Evolutionary conservation across 352 stramenopile species (phyloP).

Genomic region (Globisporangium carolinianum): DNA sequence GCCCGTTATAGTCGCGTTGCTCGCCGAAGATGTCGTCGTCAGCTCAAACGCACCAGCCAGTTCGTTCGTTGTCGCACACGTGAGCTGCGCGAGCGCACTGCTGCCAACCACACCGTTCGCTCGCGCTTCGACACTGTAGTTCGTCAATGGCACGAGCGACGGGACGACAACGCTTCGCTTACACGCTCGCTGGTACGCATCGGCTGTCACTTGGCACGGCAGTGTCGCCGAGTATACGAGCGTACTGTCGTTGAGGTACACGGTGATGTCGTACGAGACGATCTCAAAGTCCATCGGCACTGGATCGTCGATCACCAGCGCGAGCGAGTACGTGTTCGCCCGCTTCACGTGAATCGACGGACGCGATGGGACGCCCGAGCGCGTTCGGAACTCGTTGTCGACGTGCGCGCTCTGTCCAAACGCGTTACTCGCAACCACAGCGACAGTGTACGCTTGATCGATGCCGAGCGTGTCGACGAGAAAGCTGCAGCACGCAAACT

Average conservation of each 20-base stretch:
- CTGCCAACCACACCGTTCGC: constrained; percentile 2
- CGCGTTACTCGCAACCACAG: constrained; percentile 24
- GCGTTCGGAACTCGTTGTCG: constrained; percentile 21
- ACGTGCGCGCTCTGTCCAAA: constrained; percentile 11
- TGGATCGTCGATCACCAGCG: constrained; percentile 13
- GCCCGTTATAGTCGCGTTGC: constrained; percentile 13
- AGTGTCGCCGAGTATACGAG: constrained; percentile 5
- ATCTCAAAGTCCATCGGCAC: constrained; percentile 29
- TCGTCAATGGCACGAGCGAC: constrained; percentile 1
- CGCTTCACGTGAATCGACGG: constrained; percentile 15
- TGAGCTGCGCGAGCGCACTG: neutral
- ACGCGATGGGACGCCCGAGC: constrained; percentile 20
- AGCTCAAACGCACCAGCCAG: constrained; percentile 17
- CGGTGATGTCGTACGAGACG: constrained; percentile 20
- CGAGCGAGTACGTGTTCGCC: constrained; percentile 36
- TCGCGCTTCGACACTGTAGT: constrained; percentile 4
- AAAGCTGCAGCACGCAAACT: constrained; percentile 43
- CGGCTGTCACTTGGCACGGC: neutral
- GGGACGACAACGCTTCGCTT: neutral
- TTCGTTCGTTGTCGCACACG: constrained; percentile 6
- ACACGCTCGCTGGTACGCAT: constrained; percentile 3
- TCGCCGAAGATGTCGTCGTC: neutral
- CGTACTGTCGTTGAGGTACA: constrained; percentile 1
- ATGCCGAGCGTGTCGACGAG: constrained; percentile 19
- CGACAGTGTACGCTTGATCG: constrained; percentile 22